Evolutionary conservation across 2,329 filamentous ascomycete species (phyloP), one percentile per base, ranked within the genome.

Genomic region (Pseudogymnoascus verrucosus): DNA sequence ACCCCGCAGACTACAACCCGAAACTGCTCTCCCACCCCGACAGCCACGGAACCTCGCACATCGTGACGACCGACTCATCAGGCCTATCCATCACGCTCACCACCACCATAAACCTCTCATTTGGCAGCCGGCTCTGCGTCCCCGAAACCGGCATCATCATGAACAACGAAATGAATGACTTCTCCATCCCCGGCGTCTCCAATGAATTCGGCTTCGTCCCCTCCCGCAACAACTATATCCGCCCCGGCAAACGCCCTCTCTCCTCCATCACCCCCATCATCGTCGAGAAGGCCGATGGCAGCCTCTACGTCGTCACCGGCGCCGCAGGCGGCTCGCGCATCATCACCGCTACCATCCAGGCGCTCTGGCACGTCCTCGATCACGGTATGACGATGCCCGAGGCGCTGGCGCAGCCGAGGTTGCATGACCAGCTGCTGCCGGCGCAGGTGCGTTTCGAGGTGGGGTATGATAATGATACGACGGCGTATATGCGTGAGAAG

Each of bases 121-220:
- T 96, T 70, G 93, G 93, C 54, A 88, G 87, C 28, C 81, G 86
- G 19, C 75, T 96, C 67, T 85, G 96, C 76, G 89, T 93, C 0
- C 90, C 91, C 0, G 83, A 88, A 69, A 93, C 91, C 0, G 72
- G 72, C 0, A 68, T 71, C 12, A 69, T 73, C 44, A 64, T 68
- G 26, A 88, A 87, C 75, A 80, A 86, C 74, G 82, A 88, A 75
- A 85, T 85, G 81, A 83, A 87, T 78, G 91, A 96, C 77, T 97
- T 97, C 78, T 91, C 88, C 60, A 92, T 96, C 70, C 93, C 93
- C 0, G 85, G 85, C 62, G 78, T 82, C 1, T 82, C 80, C 64
- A 96, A 96, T 73, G 85, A 87, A 26, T 98, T 97, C 73, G 92
- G 91, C 62, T 96, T 91, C 77, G 83, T 88, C 51, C 92, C 93